Base-by-base conservation (phyloP, 805 yeast species). In the Teunomyces pallodes region DNA sequence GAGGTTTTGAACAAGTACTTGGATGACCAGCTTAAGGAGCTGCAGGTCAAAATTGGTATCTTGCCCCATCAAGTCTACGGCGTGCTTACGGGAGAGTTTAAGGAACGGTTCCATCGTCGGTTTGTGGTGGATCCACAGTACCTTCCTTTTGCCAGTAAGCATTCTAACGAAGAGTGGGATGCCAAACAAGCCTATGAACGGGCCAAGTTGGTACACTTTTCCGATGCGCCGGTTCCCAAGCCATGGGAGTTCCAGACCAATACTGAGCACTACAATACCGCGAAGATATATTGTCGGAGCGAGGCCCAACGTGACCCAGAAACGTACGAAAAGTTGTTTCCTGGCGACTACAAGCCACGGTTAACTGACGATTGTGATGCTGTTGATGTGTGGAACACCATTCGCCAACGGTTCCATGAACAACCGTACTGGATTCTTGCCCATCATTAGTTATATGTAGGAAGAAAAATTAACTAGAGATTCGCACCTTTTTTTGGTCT, bases 141-240 rank as follows among this genome's bases (percentile, higher is more conserved):
- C 50, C 63, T 73, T 31, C 76, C 69, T 17, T 64, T 60, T 42
- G 48, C 54, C 17, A 40, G 51, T 9, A 55, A 49, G 29, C 50
- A 61, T 10, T 26, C 43, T 47, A 47, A 53, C 13, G 51, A 48
- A 2, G 65, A 59, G 42, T 75, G 81, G 81, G 51, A 64, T 27
- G 57, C 75, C 2, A 28, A 40, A 5, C 33, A 56, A 17, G 55
- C 62, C 10, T 50, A 65, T 6, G 51, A 57, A 5, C 60, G 67
- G 9, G 61, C 76, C 4, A 77, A 75, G 55, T 67, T 81, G 46
- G 60, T 83, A 27, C 90, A 85, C 59, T 85, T 80, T 60, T 79
- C 86, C 3, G 90, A 85, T 57, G 74, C 76, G 31, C 90, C 90
- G 5, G 62, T 83, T 5, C 81, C 83, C 0, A 84, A 85, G 57